phyloP scores from a whole-genome alignment of 495 filamentous ascomycete species.

The Lophium mytilinum region DNA sequence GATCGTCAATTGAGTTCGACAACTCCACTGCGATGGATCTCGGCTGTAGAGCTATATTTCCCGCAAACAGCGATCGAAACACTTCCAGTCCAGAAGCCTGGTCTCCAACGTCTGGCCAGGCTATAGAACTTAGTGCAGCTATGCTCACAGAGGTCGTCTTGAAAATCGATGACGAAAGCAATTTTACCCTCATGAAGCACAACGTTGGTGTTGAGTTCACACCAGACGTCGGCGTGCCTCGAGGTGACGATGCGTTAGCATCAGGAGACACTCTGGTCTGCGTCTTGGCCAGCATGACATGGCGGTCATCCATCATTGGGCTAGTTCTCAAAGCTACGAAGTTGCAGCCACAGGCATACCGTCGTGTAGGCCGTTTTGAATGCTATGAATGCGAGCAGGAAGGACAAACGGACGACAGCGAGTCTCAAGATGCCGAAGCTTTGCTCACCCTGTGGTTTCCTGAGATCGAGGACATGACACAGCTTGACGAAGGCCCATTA shows the following conservation, averaged over 20 bases:
- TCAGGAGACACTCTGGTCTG: slow-evolving; percentile 14
- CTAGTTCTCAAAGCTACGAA: slow-evolving; percentile 13
- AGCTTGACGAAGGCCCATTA: slow-evolving; percentile 16
- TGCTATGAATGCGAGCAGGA: slow-evolving; percentile 19
- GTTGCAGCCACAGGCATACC: slow-evolving; percentile 7
- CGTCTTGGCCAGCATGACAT: slow-evolving; percentile 20
- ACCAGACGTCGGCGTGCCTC: slow-evolving; percentile 10
- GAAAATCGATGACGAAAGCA: not conserved
- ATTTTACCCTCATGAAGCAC: slow-evolving; percentile 13
- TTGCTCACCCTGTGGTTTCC: slow-evolving; percentile 21
- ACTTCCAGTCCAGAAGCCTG: not conserved
- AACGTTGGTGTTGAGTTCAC: slow-evolving; percentile 18
- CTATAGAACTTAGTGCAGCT: slow-evolving; percentile 11
- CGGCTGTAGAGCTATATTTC: slow-evolving; percentile 15
- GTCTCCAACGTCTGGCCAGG: slow-evolving; percentile 11
- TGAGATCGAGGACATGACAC: slow-evolving; percentile 21
- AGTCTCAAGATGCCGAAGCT: slow-evolving; percentile 17
- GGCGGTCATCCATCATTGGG: slow-evolving; percentile 21
- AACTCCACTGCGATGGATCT: slow-evolving; percentile 21
- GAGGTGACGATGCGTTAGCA: slow-evolving; percentile 5
- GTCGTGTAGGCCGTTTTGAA: slow-evolving; percentile 20
- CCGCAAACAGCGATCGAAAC: slow-evolving; percentile 3
- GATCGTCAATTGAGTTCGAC: slow-evolving; percentile 22
- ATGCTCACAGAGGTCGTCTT: slow-evolving; percentile 18
- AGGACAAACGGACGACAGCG: not conserved